phyloP scores from a whole-genome alignment of 139 green algal species.

The Spirogloea muscicola region DNA sequence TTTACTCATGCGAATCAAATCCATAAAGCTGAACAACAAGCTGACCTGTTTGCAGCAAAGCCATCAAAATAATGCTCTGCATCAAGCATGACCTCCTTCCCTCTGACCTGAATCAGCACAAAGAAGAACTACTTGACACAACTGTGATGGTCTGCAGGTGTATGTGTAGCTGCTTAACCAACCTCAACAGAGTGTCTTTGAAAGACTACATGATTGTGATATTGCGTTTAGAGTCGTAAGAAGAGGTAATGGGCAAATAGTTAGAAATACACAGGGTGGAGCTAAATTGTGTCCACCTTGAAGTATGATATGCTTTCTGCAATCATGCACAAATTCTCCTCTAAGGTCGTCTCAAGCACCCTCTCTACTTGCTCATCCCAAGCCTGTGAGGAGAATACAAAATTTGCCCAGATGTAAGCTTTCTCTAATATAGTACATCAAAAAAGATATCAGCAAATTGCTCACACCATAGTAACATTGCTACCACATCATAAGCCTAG shows the following conservation, averaged over 20 bases:
- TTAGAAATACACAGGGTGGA: no score
- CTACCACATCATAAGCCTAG: no score
- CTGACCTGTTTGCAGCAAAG: slow-evolving; percentile 21
- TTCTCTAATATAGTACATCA: neutral
- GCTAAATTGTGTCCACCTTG: slow-evolving; percentile 25
- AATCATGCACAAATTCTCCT: slow-evolving; percentile 55
- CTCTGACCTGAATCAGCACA: neutral
- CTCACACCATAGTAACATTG: no score
- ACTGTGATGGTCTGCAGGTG: no score
- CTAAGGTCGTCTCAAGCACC: slow-evolving; percentile 37
- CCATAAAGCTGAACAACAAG: neutral
- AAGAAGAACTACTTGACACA: neutral
- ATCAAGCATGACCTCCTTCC: slow-evolving; percentile 43
- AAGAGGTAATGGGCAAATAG: no score
- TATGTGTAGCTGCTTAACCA: no score
- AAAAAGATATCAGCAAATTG: neutral
- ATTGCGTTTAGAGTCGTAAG: no score
- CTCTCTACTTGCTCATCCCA: slow-evolving; percentile 51
- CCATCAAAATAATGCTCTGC: slow-evolving; percentile 48
- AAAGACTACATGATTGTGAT: no score
- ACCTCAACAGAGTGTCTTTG: no score
- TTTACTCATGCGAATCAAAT: neutral
- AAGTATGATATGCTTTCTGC: slow-evolving; percentile 47
- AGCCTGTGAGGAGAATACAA: slow-evolving; percentile 21
- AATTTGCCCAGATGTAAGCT: no score